Conservation (phyloP, 345 rosid species). For the Microthlaspi erraticum region DNA sequence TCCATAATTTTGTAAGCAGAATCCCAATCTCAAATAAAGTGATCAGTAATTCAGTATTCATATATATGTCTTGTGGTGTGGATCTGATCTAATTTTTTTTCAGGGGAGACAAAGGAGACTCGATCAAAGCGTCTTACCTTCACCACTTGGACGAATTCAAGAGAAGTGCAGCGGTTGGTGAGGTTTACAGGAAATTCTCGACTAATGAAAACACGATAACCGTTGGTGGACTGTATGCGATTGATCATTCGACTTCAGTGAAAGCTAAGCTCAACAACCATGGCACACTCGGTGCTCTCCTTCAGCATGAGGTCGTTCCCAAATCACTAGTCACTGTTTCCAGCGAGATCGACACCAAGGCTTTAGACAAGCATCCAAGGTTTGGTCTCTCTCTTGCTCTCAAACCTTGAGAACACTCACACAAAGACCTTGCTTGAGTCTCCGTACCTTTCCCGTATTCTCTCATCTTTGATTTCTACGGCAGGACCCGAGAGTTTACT, state of each 20-base stretch:
- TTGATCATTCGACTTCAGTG: conserved; percentile 73
- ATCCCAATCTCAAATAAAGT: background rate
- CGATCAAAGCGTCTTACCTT: conserved; percentile 73
- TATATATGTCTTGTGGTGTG: background rate
- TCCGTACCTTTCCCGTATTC: conserved; percentile 14
- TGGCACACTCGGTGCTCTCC: conserved; percentile 79
- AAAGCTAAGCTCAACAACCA: conserved; percentile 87
- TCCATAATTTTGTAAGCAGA: conserved; percentile 74
- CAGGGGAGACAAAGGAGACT: conserved; percentile 95
- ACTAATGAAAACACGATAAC: conserved; percentile 88
- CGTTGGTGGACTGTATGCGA: conserved; percentile 73
- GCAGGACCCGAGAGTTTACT: conserved; percentile 22
- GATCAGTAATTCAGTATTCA: background rate
- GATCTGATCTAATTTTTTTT: conserved; percentile 21
- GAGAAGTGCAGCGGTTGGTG: conserved; percentile 76
- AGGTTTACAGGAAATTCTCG: conserved; percentile 78
- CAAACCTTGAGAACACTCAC: conserved; percentile 54
- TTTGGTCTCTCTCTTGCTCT: conserved; percentile 83
- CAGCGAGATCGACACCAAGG: conserved; percentile 84
- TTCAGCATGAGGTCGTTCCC: conserved; percentile 88
- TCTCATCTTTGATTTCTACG: conserved; percentile 55
- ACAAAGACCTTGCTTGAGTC: conserved; percentile 15
- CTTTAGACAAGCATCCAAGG: conserved; percentile 78
- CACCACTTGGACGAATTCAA: conserved; percentile 70
- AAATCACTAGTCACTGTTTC: conserved; percentile 78